These are phyloP conservation scores for Hirsutella thompsonii DNA, from an alignment of 2,329 filamentous ascomycete genomes.

Conservation along the genomic window DNA sequence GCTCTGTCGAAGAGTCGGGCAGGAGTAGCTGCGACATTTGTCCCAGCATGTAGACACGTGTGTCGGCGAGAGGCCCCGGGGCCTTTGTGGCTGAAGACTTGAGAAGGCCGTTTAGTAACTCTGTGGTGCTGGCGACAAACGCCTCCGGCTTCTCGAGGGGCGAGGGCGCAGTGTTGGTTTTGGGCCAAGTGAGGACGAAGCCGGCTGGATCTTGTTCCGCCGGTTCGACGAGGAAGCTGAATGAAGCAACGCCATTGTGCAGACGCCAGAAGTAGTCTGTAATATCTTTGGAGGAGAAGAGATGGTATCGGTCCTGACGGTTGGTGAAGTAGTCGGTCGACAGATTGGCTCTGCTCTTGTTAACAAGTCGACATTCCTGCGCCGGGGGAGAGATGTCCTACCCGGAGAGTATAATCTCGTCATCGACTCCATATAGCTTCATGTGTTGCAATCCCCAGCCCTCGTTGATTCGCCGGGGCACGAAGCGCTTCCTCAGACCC, in stretches of 20 bases:
- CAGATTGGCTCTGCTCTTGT: slow-evolving; percentile 62
- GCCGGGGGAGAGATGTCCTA: no score
- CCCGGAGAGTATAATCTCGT: slow-evolving; percentile 91
- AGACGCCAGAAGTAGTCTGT: slow-evolving; percentile 73
- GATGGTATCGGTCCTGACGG: slow-evolving; percentile 84
- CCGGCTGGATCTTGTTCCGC: slow-evolving; percentile 36
- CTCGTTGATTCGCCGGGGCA: slow-evolving; percentile 88
- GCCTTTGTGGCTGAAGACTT: slow-evolving; percentile 15
- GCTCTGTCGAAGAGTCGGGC: slow-evolving; percentile 75
- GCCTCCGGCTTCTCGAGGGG: slow-evolving; percentile 57
- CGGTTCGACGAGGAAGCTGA: slow-evolving; percentile 72
- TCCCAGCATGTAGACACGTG: slow-evolving; percentile 71
- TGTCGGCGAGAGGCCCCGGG: slow-evolving; percentile 32
- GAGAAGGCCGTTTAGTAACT: slow-evolving; percentile 54
- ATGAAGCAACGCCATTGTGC: slow-evolving; percentile 61
- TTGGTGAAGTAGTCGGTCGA: slow-evolving; percentile 94
- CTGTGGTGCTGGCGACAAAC: slow-evolving; percentile 59
- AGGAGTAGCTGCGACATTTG: slow-evolving; percentile 78
- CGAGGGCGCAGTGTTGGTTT: slow-evolving; percentile 58
- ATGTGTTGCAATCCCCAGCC: slow-evolving; percentile 98
- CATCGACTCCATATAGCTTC: slow-evolving; percentile 94
- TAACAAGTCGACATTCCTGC: neutral
- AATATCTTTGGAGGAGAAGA: slow-evolving; percentile 69
- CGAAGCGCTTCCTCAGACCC: slow-evolving; percentile 67
- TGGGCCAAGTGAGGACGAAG: slow-evolving; percentile 60